These are phyloP conservation scores for Talaromyces ruber DNA, from an alignment of 495 filamentous ascomycete genomes.

Conservation along the genomic window DNA sequence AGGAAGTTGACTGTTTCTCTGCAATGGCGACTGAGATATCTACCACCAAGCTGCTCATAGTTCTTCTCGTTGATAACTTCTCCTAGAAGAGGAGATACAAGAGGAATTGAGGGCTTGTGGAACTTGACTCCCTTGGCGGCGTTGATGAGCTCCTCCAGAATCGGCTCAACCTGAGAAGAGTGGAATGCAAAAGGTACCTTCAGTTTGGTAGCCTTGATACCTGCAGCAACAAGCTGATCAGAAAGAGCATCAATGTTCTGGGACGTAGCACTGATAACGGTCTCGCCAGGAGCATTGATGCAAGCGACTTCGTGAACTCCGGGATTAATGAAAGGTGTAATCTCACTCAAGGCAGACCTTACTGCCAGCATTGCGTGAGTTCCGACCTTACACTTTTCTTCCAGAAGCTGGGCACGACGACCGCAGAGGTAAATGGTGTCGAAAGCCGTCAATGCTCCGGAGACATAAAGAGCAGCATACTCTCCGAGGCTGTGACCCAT, in stretches of 20 bases:
- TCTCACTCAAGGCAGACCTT: conserved; percentile 23
- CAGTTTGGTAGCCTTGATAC: conserved; percentile 60
- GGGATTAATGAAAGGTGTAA: conserved; percentile 20
- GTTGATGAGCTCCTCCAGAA: conserved; percentile 57
- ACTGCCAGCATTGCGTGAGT: conserved; percentile 57
- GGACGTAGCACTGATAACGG: conserved; percentile 39
- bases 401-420: conserved; percentile 65
- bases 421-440: conserved; percentile 80
- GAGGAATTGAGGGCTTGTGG: conserved; percentile 51
- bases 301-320: conserved; percentile 39
- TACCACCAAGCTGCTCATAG: conserved; percentile 39
- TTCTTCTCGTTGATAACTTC: conserved; percentile 46
- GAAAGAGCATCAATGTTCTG: conserved; percentile 47
- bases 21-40: conserved; percentile 59
- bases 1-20: conserved; percentile 70
- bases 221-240: conserved; percentile 42
- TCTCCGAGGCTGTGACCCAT: conserved; percentile 85
- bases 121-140: conserved; percentile 52
- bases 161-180: conserved; percentile 69
- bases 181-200: conserved; percentile 77
- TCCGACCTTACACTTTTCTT: conserved; percentile 58
- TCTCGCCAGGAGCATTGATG: conserved; percentile 42
- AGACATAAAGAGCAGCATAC: conserved; percentile 76
- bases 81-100: conserved; percentile 62
- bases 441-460: conserved; percentile 68